Percentiles rank a stretch among this genome's conserved stretches.
Conservation (phyloP, 108 stramenopile species). For the Epithemia pelagica region DNA sequence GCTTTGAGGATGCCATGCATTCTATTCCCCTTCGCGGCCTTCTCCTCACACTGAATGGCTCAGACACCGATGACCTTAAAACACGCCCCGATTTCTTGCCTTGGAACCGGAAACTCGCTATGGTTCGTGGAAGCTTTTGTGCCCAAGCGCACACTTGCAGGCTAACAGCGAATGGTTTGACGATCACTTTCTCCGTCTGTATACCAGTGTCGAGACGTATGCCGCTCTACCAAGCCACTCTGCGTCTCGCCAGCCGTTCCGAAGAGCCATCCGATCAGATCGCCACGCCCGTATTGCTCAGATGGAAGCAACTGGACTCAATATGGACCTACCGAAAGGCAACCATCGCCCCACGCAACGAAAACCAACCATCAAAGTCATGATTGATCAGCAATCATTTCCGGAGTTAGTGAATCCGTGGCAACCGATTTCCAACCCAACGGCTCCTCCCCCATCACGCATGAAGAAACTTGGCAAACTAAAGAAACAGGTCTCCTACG, state of each 20-base stretch:
- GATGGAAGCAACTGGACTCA: neutral
- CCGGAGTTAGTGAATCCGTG: too few relatives aligned
- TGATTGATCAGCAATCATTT: too few relatives aligned
- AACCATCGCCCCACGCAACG: too few relatives aligned
- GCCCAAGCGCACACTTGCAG: neutral
- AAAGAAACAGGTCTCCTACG: too few relatives aligned
- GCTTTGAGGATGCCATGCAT: neutral
- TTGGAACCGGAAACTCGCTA: neutral
- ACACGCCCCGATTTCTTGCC: neutral
- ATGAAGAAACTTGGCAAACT: too few relatives aligned
- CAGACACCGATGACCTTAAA: too few relatives aligned
- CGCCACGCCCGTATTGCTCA: neutral
- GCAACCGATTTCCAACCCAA: too few relatives aligned
- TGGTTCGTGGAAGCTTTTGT: neutral
- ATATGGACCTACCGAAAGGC: too few relatives aligned
- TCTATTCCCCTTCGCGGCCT: neutral
- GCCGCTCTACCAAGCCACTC: neutral
- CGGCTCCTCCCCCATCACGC: too few relatives aligned
- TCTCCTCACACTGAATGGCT: neutral
- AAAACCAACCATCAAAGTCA: too few relatives aligned
- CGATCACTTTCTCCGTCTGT: neutral
- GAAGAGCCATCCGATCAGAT: neutral
- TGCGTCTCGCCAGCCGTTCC: neutral
- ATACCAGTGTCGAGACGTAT: neutral
- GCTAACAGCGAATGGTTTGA: neutral